phyloP scores from a whole-genome alignment of 805 yeast genomes.

The Ogataea populi-albae region DNA sequence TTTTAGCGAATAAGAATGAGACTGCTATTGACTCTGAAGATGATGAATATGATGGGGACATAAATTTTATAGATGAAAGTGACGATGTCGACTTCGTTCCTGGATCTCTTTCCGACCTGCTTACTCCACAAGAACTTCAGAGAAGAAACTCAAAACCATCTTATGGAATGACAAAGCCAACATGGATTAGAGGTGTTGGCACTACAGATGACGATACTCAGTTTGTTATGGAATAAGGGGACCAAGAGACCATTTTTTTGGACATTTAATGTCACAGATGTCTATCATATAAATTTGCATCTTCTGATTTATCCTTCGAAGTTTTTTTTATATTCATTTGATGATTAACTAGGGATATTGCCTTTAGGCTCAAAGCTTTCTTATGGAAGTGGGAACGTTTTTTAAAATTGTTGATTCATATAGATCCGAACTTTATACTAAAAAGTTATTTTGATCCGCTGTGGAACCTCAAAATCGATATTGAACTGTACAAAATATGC shows the following conservation, averaged over 20 bases:
- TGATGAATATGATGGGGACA: conserved; percentile 25
- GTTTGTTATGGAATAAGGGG: conserved; percentile 33
- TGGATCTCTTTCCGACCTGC: conserved; percentile 68
- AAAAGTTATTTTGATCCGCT: no score
- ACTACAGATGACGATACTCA: conserved; percentile 34
- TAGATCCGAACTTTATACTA: no score
- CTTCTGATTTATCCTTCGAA: not conserved
- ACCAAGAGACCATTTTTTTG: not conserved
- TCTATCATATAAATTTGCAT: not conserved
- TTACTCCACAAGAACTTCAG: conserved; percentile 75
- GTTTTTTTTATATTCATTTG: not conserved
- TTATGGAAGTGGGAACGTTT: no score
- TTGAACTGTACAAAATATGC: no score
- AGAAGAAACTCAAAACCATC: conserved; percentile 58
- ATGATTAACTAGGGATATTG: no score
- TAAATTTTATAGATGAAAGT: conserved; percentile 30
- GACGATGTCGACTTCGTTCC: conserved; percentile 81
- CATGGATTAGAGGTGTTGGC: conserved; percentile 8
- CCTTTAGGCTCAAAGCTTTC: no score
- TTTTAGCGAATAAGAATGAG: conserved; percentile 1
- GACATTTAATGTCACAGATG: not conserved
- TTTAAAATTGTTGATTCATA: no score
- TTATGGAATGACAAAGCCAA: conserved; percentile 9
- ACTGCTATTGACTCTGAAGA: conserved; percentile 33
- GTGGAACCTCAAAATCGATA: no score